A percentile compares a stretch with the other conserved stretches of the same genome.
Evolutionary conservation across 305 asterid species (phyloP).

Genomic region (Solanum hybrid): DNA sequence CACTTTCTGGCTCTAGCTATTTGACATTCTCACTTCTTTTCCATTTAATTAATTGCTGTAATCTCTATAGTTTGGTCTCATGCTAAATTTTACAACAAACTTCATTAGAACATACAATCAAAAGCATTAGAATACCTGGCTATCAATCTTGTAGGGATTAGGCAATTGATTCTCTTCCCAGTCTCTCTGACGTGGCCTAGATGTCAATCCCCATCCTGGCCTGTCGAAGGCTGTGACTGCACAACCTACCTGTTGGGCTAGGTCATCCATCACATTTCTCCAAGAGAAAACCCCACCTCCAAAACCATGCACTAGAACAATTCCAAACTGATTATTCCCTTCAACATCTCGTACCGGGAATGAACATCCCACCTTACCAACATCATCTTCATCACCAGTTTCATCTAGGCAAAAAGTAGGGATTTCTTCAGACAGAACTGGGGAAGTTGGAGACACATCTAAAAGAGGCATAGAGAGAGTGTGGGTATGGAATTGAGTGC

Average conservation of each 20-base stretch:
- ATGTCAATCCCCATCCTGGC: constrained; percentile 98
- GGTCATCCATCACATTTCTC: constrained; percentile 68
- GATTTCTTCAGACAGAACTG: constrained; percentile 55
- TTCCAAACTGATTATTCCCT: constrained; percentile 59
- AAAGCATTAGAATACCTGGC: constrained; percentile 45
- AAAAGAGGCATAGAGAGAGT: constrained; percentile 69
- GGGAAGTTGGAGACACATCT: constrained; percentile 60
- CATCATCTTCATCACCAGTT: constrained; percentile 35
- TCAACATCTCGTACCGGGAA: constrained; percentile 32
- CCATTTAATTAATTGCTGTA: not conserved
- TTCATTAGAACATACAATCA: not conserved
- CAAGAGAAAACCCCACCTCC: constrained; percentile 95
- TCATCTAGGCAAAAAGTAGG: constrained; percentile 63
- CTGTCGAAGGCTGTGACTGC: constrained; percentile 84
- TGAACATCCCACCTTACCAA: constrained; percentile 35
- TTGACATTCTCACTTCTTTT: not conserved
- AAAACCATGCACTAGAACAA: constrained; percentile 91
- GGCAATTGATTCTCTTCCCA: constrained; percentile 76
- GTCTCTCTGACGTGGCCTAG: constrained; percentile 82
- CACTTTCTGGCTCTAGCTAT: not conserved
- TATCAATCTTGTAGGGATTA: constrained; percentile 88
- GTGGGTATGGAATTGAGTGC: constrained; percentile 59
- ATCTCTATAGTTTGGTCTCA: not conserved
- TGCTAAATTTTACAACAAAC: not conserved
- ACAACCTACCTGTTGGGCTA: constrained; percentile 75